Percentiles rank a stretch among this genome's conserved stretches.
phyloP scores from a whole-genome alignment of 1,139 yeast genomes.

The Yamadazyma diddensiae region DNA sequence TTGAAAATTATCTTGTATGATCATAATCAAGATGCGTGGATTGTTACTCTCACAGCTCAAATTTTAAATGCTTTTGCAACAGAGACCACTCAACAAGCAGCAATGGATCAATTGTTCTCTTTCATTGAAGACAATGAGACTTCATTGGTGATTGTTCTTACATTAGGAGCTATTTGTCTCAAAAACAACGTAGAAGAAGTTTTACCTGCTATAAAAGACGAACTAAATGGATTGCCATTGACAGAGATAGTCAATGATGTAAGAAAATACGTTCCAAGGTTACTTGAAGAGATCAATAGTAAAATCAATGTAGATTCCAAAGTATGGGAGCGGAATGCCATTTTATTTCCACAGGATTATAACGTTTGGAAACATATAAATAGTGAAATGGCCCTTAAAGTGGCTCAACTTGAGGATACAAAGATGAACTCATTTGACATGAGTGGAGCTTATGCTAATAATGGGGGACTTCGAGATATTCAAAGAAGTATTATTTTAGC shows the following conservation, averaged over 20 bases:
- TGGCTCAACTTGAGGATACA: slow-evolving; percentile 49
- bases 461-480: slow-evolving; percentile 47
- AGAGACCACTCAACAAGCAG: slow-evolving; percentile 76
- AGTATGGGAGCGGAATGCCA: slow-evolving; percentile 69
- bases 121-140: slow-evolving; percentile 54
- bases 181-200: slow-evolving; percentile 61
- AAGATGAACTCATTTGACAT: slow-evolving; percentile 52
- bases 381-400: slow-evolving; percentile 39
- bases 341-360: slow-evolving; percentile 69
- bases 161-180: slow-evolving; percentile 79
- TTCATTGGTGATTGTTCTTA: slow-evolving; percentile 61
- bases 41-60: slow-evolving; percentile 75
- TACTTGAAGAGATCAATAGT: slow-evolving; percentile 52
- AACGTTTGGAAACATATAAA: slow-evolving; percentile 67
- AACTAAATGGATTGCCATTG: slow-evolving; percentile 53
- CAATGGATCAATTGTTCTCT: slow-evolving; percentile 66
- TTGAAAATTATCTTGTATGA: slow-evolving; percentile 56
- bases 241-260: slow-evolving; percentile 48
- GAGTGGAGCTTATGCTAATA: slow-evolving; percentile 47
- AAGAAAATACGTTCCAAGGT: slow-evolving; percentile 53
- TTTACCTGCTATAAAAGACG: slow-evolving; percentile 63
- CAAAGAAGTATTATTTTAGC: slow-evolving; percentile 53
- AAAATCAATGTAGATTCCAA: slow-evolving; percentile 22
- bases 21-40: slow-evolving; percentile 49
- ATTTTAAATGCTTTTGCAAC: slow-evolving; percentile 72